These are phyloP conservation scores for Sordariomycetes sp. DNA, from an alignment of 2,329 filamentous ascomycete genomes.

Conservation along the genomic window DNA sequence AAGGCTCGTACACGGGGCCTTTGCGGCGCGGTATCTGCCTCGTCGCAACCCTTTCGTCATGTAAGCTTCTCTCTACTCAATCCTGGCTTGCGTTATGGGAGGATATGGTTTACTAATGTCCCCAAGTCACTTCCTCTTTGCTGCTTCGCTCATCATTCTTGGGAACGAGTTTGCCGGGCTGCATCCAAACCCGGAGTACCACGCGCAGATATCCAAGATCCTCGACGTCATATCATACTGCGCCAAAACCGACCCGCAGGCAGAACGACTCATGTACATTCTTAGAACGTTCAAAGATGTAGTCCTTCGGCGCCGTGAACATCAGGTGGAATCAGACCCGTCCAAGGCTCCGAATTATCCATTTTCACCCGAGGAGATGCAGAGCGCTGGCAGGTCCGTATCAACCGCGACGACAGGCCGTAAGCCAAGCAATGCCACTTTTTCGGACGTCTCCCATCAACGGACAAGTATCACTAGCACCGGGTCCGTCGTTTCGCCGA, in stretches of 20 bases:
- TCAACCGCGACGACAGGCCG: neutral
- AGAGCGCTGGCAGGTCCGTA: neutral
- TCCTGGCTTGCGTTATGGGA: neutral
- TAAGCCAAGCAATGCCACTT: neutral
- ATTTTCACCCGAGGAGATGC: neutral
- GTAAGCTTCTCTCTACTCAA: slow-evolving; percentile 22
- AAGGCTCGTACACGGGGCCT: slow-evolving; percentile 28
- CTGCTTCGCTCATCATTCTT: slow-evolving; percentile 37
- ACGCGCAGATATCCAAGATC: slow-evolving; percentile 23
- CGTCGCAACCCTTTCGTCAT: slow-evolving; percentile 41
- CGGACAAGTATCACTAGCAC: neutral
- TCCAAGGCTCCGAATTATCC: neutral
- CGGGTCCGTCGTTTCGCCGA: neutral
- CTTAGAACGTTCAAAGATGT: slow-evolving; percentile 27
- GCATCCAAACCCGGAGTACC: slow-evolving; percentile 28
- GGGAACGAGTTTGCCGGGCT: slow-evolving; percentile 42
- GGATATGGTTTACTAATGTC: neutral
- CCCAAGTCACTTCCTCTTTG: slow-evolving; percentile 41
- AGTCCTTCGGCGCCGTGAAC: neutral
- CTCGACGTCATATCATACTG: slow-evolving; percentile 36
- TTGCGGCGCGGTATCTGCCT: slow-evolving; percentile 29
- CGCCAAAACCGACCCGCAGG: slow-evolving; percentile 32
- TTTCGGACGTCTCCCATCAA: neutral
- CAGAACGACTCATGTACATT: slow-evolving; percentile 33
- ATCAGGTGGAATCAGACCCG: neutral